Evolutionary conservation across 345 rosid genomes (phyloP).

Genomic region (Carallia pectinifolia): DNA sequence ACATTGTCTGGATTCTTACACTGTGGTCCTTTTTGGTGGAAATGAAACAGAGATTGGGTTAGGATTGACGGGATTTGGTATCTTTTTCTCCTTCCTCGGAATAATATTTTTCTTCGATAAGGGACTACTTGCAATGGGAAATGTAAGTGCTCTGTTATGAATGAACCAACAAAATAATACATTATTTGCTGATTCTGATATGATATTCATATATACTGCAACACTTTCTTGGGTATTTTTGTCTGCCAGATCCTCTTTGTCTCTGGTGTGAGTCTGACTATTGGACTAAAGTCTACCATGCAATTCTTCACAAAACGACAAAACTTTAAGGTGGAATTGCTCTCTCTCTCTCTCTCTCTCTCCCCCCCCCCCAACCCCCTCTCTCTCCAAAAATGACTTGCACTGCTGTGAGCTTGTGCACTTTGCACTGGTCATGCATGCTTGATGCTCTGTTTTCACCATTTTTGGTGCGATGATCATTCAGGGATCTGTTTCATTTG

Average conservation of each 20-base stretch:
- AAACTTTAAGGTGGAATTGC: slow-evolving; percentile 63
- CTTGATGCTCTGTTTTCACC: slow-evolving; percentile 1
- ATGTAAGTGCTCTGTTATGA: slow-evolving; percentile 51
- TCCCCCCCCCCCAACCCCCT: not conserved
- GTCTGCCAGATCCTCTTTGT: slow-evolving; percentile 68
- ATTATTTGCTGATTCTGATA: not conserved
- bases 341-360: not conserved
- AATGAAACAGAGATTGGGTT: slow-evolving; percentile 76
- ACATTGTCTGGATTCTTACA: not conserved
- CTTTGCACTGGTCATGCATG: not conserved
- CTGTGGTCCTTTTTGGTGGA: slow-evolving; percentile 3
- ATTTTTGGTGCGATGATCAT: slow-evolving; percentile 9
- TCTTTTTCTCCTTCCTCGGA: slow-evolving; percentile 84
- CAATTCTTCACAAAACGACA: slow-evolving; percentile 83
- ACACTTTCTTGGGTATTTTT: slow-evolving; percentile 8
- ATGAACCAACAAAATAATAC: not conserved
- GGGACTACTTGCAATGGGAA: slow-evolving; percentile 97
- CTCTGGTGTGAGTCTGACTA: slow-evolving; percentile 88
- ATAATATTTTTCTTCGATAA: slow-evolving; percentile 83
- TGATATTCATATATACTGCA: slow-evolving; percentile 1
- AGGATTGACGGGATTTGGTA: slow-evolving; percentile 91
- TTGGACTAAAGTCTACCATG: slow-evolving; percentile 84
- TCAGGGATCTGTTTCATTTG: slow-evolving; percentile 94
- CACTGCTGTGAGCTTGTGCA: not conserved
- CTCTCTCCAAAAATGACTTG: no score